These are phyloP conservation scores for Lactarius quietus DNA, from an alignment of 768 basidiomycete genomes.

Conservation along the genomic window DNA sequence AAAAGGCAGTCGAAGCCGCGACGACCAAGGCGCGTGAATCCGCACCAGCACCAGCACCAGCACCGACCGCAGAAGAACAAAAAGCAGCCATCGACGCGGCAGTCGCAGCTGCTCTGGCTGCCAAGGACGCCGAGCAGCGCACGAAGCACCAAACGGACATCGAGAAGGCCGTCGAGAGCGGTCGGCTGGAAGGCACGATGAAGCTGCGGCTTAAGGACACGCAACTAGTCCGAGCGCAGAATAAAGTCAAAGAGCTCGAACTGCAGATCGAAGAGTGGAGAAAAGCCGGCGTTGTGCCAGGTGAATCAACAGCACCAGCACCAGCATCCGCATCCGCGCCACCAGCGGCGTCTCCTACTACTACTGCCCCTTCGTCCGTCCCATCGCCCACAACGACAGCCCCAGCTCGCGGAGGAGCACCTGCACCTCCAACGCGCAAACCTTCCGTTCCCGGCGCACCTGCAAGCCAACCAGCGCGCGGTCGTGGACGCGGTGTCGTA, in stretches of 20 bases:
- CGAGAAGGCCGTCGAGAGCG: constrained; percentile 61
- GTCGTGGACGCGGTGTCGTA: constrained; percentile 22
- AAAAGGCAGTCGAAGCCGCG: constrained; percentile 42
- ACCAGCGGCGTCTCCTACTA: constrained; percentile 15
- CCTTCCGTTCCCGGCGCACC: constrained; percentile 1
- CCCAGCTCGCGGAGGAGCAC: constrained; percentile 16
- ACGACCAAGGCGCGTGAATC: constrained; percentile 34
- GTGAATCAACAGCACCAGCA: neutral
- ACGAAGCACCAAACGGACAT: constrained; percentile 54
- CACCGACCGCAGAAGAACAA: constrained; percentile 30
- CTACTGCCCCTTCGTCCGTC: constrained; percentile 28
- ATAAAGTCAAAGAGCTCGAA: constrained; percentile 65
- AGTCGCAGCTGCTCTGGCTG: constrained; percentile 46
- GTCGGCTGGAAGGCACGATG: constrained; percentile 57
- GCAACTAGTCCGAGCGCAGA: constrained; percentile 59
- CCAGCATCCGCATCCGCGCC: constrained; percentile 4
- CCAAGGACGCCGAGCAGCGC: constrained; percentile 46
- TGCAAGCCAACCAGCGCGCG: constrained; percentile 10
- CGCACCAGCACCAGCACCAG: constrained; percentile 23
- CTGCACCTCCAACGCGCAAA: neutral
- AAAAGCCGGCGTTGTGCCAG: constrained; percentile 44
- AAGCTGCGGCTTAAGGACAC: constrained; percentile 69
- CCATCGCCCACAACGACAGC: constrained; percentile 30
- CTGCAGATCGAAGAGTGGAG: constrained; percentile 56
- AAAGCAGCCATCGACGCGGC: constrained; percentile 50